Base-by-base conservation (phyloP, 1,284 basidiomycete species). In the Boletellus deceptivus region DNA sequence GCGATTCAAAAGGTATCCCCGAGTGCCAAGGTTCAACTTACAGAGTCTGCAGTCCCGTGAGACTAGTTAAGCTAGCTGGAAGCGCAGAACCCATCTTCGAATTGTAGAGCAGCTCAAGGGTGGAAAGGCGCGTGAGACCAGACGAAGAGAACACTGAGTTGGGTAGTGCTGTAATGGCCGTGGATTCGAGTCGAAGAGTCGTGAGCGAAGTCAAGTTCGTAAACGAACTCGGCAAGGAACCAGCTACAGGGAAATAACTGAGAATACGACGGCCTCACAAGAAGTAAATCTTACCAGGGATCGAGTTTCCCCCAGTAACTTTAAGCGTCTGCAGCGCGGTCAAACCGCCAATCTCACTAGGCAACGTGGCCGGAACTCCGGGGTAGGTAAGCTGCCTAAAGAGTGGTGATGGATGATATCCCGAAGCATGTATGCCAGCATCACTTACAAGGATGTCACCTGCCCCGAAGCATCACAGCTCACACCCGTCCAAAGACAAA, bases 401-500 rank as follows among this genome's bases (percentile, higher is more conserved):
- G 7, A 24, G 24, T 14, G 7, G 8, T n/a, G 18, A 47, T 53
- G 18, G 57, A 36, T 10, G 14, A 43, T 6, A 22, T 14, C 6
- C 11, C 16, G 8, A 6, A 25, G 25, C 25, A 10, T 2, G 25
- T 17, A 31, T 29, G 2, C 6, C 16, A 41, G 24, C 27, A 38
- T 18, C 33, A 71, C 79, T 57, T 52, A 80, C 78, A 80, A 56
- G 24, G 70, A 71, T n/a, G 67, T 63, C 4, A 80, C 72, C 22
- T 61, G 59, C 3, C 76, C 76, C 17, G 68, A 63, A 2, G 65
- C 61, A 56, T 75, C 71, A 53, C 78, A 80, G 22, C 54, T 60
- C 2, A 80, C 73, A 3, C 79, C 79, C 14, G 58, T 67, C 78
- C 78, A 80, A 1, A 72, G 62, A 55, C 79, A 80, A 52, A 77